Conservation (phyloP, 768 basidiomycete genomes). For the Boletus pseudo-olivaceus region DNA sequence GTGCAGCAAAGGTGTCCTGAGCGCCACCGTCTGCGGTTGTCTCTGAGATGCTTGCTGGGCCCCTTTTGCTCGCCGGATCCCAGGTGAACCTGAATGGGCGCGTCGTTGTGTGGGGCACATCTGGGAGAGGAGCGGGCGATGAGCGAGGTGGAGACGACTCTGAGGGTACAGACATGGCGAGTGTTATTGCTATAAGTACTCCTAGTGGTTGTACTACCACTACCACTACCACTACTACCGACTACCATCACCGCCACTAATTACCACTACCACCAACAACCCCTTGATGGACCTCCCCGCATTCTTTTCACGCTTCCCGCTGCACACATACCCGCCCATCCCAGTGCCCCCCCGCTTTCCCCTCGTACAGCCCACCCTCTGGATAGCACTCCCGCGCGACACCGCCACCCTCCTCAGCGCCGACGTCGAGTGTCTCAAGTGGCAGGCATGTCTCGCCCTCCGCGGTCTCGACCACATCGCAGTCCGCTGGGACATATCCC, state of each 20-base stretch:
- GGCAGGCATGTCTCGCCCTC: slow-evolving; percentile 75
- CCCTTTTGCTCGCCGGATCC: slow-evolving; percentile 58
- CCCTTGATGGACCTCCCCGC: slow-evolving; percentile 33
- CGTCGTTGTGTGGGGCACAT: slow-evolving; percentile 34
- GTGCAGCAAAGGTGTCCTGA: slow-evolving; percentile 51
- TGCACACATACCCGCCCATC: slow-evolving; percentile 49
- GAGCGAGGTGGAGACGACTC: slow-evolving; percentile 44
- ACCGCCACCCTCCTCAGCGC: slow-evolving; percentile 47
- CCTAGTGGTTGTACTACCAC: background rate
- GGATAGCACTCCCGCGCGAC: slow-evolving; percentile 55
- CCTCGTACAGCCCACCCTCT: slow-evolving; percentile 48
- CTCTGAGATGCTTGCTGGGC: slow-evolving; percentile 73
- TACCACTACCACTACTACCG: background rate
- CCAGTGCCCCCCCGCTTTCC: slow-evolving; percentile 23
- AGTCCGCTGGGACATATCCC: slow-evolving; percentile 65
- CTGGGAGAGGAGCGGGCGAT: slow-evolving; percentile 45
- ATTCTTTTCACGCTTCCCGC: slow-evolving; percentile 59
- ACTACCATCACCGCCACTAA: background rate
- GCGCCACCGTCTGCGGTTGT: slow-evolving; percentile 62
- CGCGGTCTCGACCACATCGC: slow-evolving; percentile 49
- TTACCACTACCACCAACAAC: slow-evolving; percentile 17
- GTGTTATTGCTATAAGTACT: background rate
- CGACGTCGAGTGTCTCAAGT: slow-evolving; percentile 86
- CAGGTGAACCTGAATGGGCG: slow-evolving; percentile 73
- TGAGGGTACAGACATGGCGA: slow-evolving; percentile 46